A percentile compares a stretch with the other conserved stretches of the same genome.
These are phyloP conservation scores for Yamadazyma diospyri DNA, from an alignment of 1,139 yeast species.

Conservation along the genomic window DNA sequence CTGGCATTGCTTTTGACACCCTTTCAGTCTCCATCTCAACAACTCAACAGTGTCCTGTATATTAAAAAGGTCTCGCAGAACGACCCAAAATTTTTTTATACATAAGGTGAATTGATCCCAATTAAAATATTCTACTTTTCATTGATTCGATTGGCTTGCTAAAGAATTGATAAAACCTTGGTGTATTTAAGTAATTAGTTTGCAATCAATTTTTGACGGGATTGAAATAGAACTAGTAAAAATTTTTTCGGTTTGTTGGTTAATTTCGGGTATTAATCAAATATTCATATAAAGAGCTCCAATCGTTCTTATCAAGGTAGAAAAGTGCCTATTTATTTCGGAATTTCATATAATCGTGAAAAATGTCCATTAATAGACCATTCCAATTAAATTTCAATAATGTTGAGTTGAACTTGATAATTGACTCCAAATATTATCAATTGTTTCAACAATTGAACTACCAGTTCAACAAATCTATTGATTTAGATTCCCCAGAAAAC, in stretches of 20 bases:
- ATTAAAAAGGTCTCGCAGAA: not conserved
- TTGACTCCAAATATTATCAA: slow-evolving; percentile 78
- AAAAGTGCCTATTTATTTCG: too few species aligned
- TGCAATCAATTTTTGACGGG: too few species aligned
- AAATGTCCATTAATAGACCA: slow-evolving; percentile 48
- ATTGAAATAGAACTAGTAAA: too few species aligned
- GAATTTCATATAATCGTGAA: not conserved
- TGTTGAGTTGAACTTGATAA: slow-evolving; percentile 82
- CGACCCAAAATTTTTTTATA: slow-evolving; percentile 1
- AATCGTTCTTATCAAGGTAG: too few species aligned
- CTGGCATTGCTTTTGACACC: too few species aligned
- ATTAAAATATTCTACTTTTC: not conserved
- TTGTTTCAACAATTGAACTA: slow-evolving; percentile 85
- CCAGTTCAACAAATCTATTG: slow-evolving; percentile 79
- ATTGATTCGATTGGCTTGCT: not conserved
- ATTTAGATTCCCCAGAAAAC: slow-evolving; percentile 79
- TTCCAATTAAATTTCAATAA: slow-evolving; percentile 80
- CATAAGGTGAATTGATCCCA: slow-evolving; percentile 2
- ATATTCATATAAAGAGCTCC: too few species aligned
- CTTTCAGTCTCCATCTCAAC: slow-evolving; percentile 3
- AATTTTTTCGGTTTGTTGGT: too few species aligned
- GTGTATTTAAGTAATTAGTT: too few species aligned
- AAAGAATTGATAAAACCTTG: too few species aligned
- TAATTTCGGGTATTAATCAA: too few species aligned
- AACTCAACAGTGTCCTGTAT: slow-evolving; percentile 5